Evolutionary conservation across 139 green algal species (phyloP), one percentile per base, ranked within the genome.

Genomic region (Micromonas pusilla): DNA sequence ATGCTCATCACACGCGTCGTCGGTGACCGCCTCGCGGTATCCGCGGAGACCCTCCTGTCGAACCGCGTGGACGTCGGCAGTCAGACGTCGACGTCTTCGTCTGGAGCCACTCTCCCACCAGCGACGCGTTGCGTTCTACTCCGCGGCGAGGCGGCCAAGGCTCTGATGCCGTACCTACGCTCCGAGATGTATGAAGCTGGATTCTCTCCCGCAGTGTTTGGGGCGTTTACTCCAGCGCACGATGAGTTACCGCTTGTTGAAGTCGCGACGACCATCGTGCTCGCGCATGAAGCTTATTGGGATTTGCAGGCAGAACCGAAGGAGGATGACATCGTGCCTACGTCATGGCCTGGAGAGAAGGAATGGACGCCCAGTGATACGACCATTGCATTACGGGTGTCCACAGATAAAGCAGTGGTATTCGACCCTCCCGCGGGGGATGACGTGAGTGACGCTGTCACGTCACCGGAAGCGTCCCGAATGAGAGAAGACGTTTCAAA

Each of bases 221-320:
- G 68, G 0, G 38, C 33, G 37, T 75, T 75, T 26, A 75, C 68
- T 6, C 34, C 52, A 19, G 32, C 6, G 20, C 32, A 36, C 2
- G 16, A 36, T 0, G 68, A 62, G 23, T 19, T 19, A 21, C 5
- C 36, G 1, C 6, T 75, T 36, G 68, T 3, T 19, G 32, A 62
- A 23, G 37, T 26, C 26, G 68, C 68, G 37, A 1, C 37, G 37
- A 60, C 20, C 9, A 36, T 75, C 37, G 38, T 63, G 19, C 16
- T 16, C 19, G 68, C 68, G 68, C 68, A 75, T 36, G 68, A 75
- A 23, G 20, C 34, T 3, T 62, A 75, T 33, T 75, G 68, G 68
- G 21, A 57, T n/a, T n/a, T n/a, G n/a, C n/a, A n/a, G n/a, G n/a
- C n/a, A n/a, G n/a, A n/a, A n/a, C n/a, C n/a, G n/a, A n/a, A n/a